Evolutionary conservation across 768 basidiomycete genomes (phyloP).

Genomic region (Naganishia friedmannii): DNA sequence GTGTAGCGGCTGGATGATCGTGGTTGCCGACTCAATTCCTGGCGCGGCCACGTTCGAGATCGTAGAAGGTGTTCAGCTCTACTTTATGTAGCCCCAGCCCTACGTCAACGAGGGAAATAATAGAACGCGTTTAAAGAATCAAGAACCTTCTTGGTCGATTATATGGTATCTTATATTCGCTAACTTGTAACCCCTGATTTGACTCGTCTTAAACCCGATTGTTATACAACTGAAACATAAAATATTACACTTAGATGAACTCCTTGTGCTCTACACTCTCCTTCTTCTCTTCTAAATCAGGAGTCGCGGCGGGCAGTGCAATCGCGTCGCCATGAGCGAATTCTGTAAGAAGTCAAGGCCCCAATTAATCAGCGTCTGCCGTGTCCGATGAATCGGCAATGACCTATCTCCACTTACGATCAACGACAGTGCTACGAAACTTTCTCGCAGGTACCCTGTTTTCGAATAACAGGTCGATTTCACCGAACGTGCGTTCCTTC

Average conservation of each 20-base stretch:
- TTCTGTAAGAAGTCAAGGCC: background rate
- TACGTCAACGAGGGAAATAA: too few relatives aligned
- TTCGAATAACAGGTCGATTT: slow-evolving; percentile 47
- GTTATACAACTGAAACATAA: background rate
- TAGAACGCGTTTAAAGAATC: too few relatives aligned
- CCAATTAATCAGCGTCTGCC: background rate
- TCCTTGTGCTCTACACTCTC: slow-evolving; percentile 1
- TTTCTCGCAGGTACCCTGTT: slow-evolving; percentile 42
- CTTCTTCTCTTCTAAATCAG: slow-evolving; percentile 22
- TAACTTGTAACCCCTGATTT: background rate
- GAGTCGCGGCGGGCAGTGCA: background rate
- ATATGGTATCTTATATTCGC: background rate
- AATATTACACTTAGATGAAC: slow-evolving; percentile 2
- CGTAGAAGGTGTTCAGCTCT: too few relatives aligned
- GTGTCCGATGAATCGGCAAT: background rate
- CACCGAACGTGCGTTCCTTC: slow-evolving; percentile 33
- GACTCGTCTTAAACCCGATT: background rate
- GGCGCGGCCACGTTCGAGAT: too few relatives aligned
- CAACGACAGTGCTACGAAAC: slow-evolving; percentile 39
- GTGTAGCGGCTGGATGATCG: too few relatives aligned
- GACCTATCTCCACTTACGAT: slow-evolving; percentile 28
- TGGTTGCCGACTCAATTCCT: too few relatives aligned
- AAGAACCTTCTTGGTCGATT: too few relatives aligned
- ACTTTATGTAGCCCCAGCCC: too few relatives aligned
- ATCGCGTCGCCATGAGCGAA: background rate